Conservation (phyloP, 2,329 filamentous ascomycete genomes). For the Fusarium lateritium region DNA sequence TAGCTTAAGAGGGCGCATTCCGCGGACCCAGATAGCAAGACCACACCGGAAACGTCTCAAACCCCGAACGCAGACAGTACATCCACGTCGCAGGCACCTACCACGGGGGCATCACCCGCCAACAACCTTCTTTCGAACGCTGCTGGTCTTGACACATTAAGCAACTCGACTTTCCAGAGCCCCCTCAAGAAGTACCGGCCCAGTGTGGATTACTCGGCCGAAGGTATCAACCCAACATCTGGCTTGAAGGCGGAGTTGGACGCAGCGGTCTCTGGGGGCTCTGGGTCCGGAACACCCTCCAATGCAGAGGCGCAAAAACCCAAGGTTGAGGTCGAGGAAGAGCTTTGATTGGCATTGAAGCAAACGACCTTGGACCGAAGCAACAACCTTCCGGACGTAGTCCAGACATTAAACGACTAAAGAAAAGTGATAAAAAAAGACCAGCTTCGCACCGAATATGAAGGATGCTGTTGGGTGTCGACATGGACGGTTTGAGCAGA, state of each 20-base stretch:
- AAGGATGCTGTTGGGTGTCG: conserved; percentile 27
- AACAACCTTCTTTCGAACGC: conserved; percentile 30
- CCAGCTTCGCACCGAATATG: conserved; percentile 8
- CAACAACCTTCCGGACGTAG: conserved; percentile 3
- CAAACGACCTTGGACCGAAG: conserved; percentile 5
- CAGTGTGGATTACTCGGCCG: conserved; percentile 59
- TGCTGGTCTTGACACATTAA: conserved; percentile 48
- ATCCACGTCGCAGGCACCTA: conserved; percentile 50
- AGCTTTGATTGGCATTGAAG: conserved; percentile 52
- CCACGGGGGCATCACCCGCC: conserved; percentile 31
- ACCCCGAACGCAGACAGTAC: conserved; percentile 62
- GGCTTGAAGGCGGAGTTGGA: conserved; percentile 55
- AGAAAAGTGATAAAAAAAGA: conserved; percentile 24
- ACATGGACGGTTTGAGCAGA: conserved; percentile 29
- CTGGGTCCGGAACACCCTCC: conserved; percentile 42
- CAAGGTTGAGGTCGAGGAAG: conserved; percentile 57
- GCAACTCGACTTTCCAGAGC: conserved; percentile 70
- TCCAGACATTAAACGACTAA: conserved; percentile 16
- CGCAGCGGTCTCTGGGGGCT: conserved; percentile 47
- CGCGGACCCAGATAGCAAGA: conserved; percentile 72
- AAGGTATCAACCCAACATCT: conserved; percentile 46
- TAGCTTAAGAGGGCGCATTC: conserved; percentile 88
- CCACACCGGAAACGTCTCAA: conserved; percentile 53
- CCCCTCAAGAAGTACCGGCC: conserved; percentile 83
- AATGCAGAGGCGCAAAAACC: conserved; percentile 42